Evolutionary conservation across 2,329 filamentous ascomycete genomes (phyloP), one percentile per base, ranked within the genome.

Genomic region (Exophiala bonariae): DNA sequence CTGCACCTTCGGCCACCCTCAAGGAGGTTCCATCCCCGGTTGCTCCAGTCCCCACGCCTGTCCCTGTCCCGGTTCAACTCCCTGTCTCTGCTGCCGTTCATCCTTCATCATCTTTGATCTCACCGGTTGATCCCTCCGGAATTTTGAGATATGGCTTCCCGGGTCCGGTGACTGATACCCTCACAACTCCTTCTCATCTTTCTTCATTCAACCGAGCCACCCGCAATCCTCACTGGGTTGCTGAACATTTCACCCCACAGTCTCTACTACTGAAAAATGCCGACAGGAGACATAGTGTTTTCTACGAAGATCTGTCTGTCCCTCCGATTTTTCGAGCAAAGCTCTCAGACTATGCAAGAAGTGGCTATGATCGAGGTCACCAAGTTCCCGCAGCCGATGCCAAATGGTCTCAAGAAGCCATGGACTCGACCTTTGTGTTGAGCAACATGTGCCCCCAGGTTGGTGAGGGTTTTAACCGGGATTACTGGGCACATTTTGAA

Each of bases 401-500:
- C 47, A 95, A 95, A 73, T 99, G 93, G 91, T 88, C 84, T 54
- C 93, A 99, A 71, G 69, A 80, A 28, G 91, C 93, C 55, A 96
- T 99, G 89, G 83, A 99, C 71, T 89, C 88, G 48, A 99, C 93
- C 2, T 99, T 99, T 65, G 85, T 82, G 63, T 79, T 99, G 46
- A 86, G 80, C 65, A 99, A 99, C 74, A 99, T 99, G 91, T 96
- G 91, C 65, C 93, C 93, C 23, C 93, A 99, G 73, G 93, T 99
- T 22, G 93, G 93, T 58, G 89, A 96, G 65, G 93, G 93, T 49
- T 99, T 99, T 78, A 99, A 99, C 74, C 81, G 93, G 41, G 93
- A 99, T 73, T 99, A 99, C 80, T 99, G 93, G 93, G 87, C 93
- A 30, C 93, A 99, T 68, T 91, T 99, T 58, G 93, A 99, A 73